Conservation (phyloP, 1,139 yeast genomes). For the Kodamaea arcana region DNA sequence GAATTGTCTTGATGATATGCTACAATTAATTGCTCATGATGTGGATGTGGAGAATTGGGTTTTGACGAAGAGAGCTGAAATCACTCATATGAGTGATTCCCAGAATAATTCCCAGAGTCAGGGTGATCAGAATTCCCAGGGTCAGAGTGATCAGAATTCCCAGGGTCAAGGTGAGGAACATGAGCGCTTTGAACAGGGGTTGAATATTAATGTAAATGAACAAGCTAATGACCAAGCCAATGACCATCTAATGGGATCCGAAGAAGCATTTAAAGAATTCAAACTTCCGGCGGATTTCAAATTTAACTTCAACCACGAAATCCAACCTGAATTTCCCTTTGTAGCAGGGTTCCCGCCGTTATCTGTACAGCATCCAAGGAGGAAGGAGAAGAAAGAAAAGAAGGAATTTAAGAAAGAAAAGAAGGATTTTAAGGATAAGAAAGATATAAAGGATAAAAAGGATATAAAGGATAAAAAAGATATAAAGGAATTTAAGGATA, state of each 20-base stretch:
- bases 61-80: constrained; percentile 44
- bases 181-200: too few relatives aligned
- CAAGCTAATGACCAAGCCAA: neutral
- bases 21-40: constrained; percentile 41
- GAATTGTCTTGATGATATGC: constrained; percentile 52
- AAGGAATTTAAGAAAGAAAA: neutral
- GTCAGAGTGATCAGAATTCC: neutral
- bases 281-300: constrained; percentile 33
- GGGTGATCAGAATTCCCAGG: neutral
- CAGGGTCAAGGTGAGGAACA: neutral
- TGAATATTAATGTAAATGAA: too few relatives aligned
- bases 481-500: too few relatives aligned
- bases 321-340: constrained; percentile 35
- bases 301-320: constrained; percentile 31
- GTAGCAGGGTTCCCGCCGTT: constrained; percentile 45
- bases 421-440: too few relatives aligned
- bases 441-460: constrained; percentile 1
- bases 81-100: constrained; percentile 24
- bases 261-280: constrained; percentile 6
- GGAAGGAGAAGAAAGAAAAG: constrained; percentile 1
- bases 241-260: neutral
- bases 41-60: constrained; percentile 56
- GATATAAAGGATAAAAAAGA: neutral
- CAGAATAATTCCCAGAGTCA: too few relatives aligned
- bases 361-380: constrained; percentile 28